These are phyloP conservation scores for Pichia sporocuriosa DNA, from an alignment of 805 yeast species.

Conservation along the genomic window DNA sequence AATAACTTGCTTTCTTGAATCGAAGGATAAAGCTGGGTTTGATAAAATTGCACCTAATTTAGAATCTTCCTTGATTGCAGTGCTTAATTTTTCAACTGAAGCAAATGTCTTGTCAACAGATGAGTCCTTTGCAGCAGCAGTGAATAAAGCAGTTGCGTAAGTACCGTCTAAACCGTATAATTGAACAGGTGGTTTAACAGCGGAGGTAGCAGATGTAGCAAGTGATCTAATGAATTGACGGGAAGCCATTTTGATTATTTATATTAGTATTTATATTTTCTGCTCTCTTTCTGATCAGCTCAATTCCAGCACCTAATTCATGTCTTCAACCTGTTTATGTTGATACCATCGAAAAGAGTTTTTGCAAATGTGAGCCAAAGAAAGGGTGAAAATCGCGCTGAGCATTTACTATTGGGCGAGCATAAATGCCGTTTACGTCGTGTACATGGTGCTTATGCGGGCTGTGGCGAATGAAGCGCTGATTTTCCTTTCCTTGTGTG, in stretches of 20 bases:
- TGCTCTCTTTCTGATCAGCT: not conserved
- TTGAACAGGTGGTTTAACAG: conserved; percentile 82
- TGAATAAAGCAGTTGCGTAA: conserved; percentile 89
- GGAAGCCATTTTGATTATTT: conserved; percentile 40
- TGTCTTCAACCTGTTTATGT: not conserved
- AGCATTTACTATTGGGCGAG: conserved; percentile 19
- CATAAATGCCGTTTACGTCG: conserved; percentile 18
- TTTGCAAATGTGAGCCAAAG: not conserved
- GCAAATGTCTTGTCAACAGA: conserved; percentile 61
- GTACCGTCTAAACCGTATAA: conserved; percentile 94
- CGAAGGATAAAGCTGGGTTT: conserved; percentile 78
- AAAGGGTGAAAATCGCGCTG: not conserved
- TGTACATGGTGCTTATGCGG: conserved; percentile 1
- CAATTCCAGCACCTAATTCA: not conserved
- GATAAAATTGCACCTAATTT: conserved; percentile 54
- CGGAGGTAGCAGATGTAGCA: conserved; percentile 50
- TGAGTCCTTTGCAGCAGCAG: conserved; percentile 82
- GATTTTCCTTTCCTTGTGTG: no score
- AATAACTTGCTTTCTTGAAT: conserved; percentile 69
- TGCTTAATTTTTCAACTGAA: conserved; percentile 53
- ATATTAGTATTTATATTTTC: not conserved
- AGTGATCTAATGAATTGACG: conserved; percentile 63
- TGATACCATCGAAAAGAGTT: no score
- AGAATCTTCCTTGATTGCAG: conserved; percentile 52
- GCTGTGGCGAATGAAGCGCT: no score